phyloP scores from a whole-genome alignment of 345 rosid genomes.

The Euphorbia tirucalli region DNA sequence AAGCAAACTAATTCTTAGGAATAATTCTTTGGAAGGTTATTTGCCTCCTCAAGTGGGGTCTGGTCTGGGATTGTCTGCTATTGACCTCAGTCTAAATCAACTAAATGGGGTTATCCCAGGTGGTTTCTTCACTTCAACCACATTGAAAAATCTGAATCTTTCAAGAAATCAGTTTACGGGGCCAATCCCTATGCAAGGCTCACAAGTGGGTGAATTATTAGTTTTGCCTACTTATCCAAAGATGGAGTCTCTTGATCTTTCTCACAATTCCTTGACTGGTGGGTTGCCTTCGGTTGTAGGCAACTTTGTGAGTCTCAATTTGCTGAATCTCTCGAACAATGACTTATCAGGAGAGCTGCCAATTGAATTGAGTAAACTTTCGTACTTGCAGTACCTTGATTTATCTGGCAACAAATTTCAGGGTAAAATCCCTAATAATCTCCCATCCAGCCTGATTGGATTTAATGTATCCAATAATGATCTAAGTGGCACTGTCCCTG shows the following conservation, averaged over 20 bases:
- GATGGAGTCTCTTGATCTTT: slow-evolving; percentile 89
- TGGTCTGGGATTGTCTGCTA: slow-evolving; percentile 41
- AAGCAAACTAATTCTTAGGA: slow-evolving; percentile 50
- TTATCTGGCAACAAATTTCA: slow-evolving; percentile 69
- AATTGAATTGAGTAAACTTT: slow-evolving; percentile 65
- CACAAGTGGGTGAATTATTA: slow-evolving; percentile 58
- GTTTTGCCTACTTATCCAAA: slow-evolving; percentile 40
- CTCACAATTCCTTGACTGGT: slow-evolving; percentile 65
- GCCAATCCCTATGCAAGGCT: slow-evolving; percentile 56
- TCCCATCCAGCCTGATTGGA: slow-evolving; percentile 49
- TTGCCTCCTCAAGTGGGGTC: slow-evolving; percentile 58
- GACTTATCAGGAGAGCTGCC: slow-evolving; percentile 68
- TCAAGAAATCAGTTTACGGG: slow-evolving; percentile 72
- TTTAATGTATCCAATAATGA: slow-evolving; percentile 82
- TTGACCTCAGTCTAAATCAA: slow-evolving; percentile 78
- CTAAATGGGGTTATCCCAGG: slow-evolving; percentile 61
- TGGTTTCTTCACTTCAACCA: slow-evolving; percentile 52
- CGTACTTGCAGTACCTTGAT: slow-evolving; percentile 67
- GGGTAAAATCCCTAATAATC: slow-evolving; percentile 65
- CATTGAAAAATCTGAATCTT: slow-evolving; percentile 69
- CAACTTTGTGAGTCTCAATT: slow-evolving; percentile 47
- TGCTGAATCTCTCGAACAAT: slow-evolving; percentile 71
- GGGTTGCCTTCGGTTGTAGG: slow-evolving; percentile 63
- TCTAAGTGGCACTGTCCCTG: slow-evolving; percentile 65
- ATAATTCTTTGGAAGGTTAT: slow-evolving; percentile 61